Evolutionary conservation across 2,329 filamentous ascomycete species (phyloP).

Genomic region (Colletotrichum sp.): DNA sequence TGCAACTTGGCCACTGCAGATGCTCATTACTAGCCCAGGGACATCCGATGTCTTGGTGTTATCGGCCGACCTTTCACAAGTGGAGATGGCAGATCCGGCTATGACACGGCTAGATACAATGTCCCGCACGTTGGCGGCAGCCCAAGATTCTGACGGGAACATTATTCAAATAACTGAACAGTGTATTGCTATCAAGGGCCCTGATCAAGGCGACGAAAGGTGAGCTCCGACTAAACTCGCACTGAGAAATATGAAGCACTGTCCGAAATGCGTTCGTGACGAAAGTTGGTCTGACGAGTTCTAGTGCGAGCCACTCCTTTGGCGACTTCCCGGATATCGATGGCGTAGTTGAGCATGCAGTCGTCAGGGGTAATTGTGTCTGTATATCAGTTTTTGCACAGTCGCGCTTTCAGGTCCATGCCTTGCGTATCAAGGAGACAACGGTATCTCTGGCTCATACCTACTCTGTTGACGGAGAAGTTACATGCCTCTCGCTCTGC

Average conservation of each 20-base stretch:
- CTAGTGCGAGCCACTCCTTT: not conserved
- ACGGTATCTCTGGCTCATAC: conserved; percentile 30
- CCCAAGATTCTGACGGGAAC: conserved; percentile 36
- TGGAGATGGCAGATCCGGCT: conserved; percentile 45
- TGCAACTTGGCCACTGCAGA: conserved; percentile 36
- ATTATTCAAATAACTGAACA: conserved; percentile 62
- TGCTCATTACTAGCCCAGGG: conserved; percentile 56
- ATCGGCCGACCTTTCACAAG: conserved; percentile 50
- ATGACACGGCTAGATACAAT: conserved; percentile 54
- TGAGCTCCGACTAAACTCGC: not conserved
- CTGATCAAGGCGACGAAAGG: conserved; percentile 39
- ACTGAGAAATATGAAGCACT: not conserved
- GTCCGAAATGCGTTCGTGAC: not conserved
- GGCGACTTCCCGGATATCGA: conserved; percentile 16
- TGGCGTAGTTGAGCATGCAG: conserved; percentile 46
- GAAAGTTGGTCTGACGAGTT: not conserved
- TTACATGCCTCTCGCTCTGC: conserved; percentile 52
- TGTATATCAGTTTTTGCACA: conserved; percentile 47
- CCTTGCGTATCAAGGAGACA: conserved; percentile 40
- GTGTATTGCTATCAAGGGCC: conserved; percentile 43
- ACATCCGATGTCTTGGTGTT: conserved; percentile 54
- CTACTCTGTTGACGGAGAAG: conserved; percentile 48
- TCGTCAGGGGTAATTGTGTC: conserved; percentile 40
- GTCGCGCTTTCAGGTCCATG: conserved; percentile 41
- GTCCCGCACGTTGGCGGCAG: conserved; percentile 56